A percentile compares a stretch with the other conserved stretches of the same genome.
phyloP scores from a whole-genome alignment of 345 rosid genomes.

The Combretum micranthum region DNA sequence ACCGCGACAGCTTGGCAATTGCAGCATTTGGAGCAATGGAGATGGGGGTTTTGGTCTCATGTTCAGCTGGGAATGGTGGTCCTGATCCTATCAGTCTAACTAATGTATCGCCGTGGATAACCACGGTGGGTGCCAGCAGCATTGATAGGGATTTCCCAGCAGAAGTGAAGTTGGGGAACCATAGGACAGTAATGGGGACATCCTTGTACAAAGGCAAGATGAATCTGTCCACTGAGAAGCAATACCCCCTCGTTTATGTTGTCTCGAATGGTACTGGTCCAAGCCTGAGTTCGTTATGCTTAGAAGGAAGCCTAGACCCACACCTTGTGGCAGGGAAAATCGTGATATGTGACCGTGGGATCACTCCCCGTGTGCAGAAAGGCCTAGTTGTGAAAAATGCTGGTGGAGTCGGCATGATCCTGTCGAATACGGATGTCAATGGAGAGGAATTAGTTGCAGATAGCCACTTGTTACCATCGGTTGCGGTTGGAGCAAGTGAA shows the following conservation, averaged over 20 bases:
- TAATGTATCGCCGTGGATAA: constrained; percentile 77
- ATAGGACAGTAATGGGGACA: constrained; percentile 32
- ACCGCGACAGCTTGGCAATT: constrained; percentile 52
- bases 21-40: constrained; percentile 86
- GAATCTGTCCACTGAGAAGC: constrained; percentile 20
- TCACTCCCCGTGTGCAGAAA: constrained; percentile 53
- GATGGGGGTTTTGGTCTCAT: constrained; percentile 70
- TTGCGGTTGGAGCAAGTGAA: constrained; percentile 75
- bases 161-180: constrained; percentile 40
- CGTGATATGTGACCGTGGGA: constrained; percentile 68
- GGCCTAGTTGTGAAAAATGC: constrained; percentile 61
- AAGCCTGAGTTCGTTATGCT: constrained; percentile 52
- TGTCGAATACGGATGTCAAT: constrained; percentile 56
- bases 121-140: constrained; percentile 77
- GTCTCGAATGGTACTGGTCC: constrained; percentile 47
- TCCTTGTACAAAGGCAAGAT: constrained; percentile 58
- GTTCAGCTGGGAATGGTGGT: constrained; percentile 74
- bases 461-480: constrained; percentile 74
- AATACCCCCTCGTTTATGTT: constrained; percentile 52
- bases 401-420: constrained; percentile 64
- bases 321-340: constrained; percentile 50
- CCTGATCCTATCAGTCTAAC: constrained; percentile 58
- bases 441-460: constrained; percentile 96
- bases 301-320: constrained; percentile 48
- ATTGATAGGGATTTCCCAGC: constrained; percentile 78